Evolutionary conservation across 2,329 filamentous ascomycete species (phyloP).

Genomic region (Nemania sp.): DNA sequence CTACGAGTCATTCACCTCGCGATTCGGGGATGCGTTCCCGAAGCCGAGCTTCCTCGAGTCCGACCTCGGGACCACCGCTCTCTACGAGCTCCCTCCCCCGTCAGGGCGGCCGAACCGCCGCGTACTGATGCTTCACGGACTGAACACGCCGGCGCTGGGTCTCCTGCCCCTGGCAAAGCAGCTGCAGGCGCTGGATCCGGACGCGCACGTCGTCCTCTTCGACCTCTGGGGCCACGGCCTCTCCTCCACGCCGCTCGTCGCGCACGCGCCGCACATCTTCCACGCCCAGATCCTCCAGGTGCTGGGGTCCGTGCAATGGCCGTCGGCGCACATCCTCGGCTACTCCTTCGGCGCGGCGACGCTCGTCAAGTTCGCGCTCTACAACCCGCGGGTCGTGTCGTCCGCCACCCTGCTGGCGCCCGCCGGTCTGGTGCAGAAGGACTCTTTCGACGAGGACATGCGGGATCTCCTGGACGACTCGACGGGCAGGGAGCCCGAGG

Average conservation of each 20-base stretch:
- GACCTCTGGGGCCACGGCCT: constrained; percentile 27
- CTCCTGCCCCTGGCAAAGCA: constrained; percentile 13
- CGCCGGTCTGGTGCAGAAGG: constrained; percentile 6
- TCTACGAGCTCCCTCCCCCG: constrained; percentile 16
- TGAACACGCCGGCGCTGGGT: constrained; percentile 24
- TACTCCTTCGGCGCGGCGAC: constrained; percentile 23
- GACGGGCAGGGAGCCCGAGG: constrained; percentile 12
- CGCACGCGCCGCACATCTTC: constrained; percentile 22
- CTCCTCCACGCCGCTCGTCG: constrained; percentile 12
- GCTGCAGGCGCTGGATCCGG: constrained; percentile 8
- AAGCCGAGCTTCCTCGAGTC: constrained; percentile 19
- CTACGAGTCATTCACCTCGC: constrained; percentile 14
- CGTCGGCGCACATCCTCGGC: constrained; percentile 17
- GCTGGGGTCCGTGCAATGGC: constrained; percentile 8
- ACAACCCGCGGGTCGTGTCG: not conserved
- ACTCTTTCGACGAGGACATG: not conserved
- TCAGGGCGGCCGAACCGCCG: constrained; percentile 10
- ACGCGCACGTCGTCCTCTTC: constrained; percentile 17
- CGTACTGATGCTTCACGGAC: constrained; percentile 23
- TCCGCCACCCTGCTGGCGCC: constrained; percentile 18
- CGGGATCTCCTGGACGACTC: constrained; percentile 3
- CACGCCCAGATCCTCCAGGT: constrained; percentile 23
- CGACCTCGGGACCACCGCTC: constrained; percentile 21
- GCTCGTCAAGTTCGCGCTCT: constrained; percentile 7
- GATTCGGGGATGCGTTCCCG: constrained; percentile 20